Conservation (phyloP, 1,139 yeast species). For the Yamadazyma sp. region DNA sequence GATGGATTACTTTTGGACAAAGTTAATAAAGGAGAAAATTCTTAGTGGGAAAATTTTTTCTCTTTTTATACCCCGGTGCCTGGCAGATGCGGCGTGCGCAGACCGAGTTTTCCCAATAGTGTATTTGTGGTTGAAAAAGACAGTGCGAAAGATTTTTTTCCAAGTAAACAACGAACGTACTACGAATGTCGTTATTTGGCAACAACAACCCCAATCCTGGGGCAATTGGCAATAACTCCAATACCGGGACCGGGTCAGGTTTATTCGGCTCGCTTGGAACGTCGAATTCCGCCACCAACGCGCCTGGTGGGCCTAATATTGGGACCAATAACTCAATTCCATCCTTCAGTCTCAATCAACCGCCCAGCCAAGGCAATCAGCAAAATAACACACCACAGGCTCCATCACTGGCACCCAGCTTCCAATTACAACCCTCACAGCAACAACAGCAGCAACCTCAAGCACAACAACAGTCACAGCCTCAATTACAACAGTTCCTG, state of each 20-base stretch:
- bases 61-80: slow-evolving; percentile 4
- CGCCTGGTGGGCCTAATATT: background rate
- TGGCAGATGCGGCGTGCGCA: slow-evolving; percentile 2
- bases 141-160: slow-evolving; percentile 4
- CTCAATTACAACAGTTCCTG: background rate
- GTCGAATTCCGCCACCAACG: slow-evolving; percentile 3
- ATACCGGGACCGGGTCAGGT: slow-evolving; percentile 5
- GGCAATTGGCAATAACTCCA: slow-evolving; percentile 5
- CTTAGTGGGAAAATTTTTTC: slow-evolving; percentile 9
- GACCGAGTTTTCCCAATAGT: background rate
- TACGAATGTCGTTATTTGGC: slow-evolving; percentile 19
- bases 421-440: background rate
- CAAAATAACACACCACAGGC: slow-evolving; percentile 1
- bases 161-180: slow-evolving; percentile 8
- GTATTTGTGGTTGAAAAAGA: background rate
- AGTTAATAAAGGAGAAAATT: slow-evolving; percentile 30
- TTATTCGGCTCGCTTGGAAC: slow-evolving; percentile 8
- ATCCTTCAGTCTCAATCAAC: slow-evolving; percentile 15
- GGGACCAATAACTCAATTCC: slow-evolving; percentile 3
- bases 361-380: slow-evolving; percentile 4
- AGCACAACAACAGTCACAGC: slow-evolving; percentile 1
- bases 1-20: slow-evolving; percentile 57
- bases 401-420: background rate
- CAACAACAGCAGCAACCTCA: slow-evolving; percentile 2
- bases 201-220: slow-evolving; percentile 10